Percentiles rank a stretch among this genome's conserved stretches.
Conservation (phyloP, 1,284 basidiomycete genomes). For the Cutaneotrichosporon sp. region DNA sequence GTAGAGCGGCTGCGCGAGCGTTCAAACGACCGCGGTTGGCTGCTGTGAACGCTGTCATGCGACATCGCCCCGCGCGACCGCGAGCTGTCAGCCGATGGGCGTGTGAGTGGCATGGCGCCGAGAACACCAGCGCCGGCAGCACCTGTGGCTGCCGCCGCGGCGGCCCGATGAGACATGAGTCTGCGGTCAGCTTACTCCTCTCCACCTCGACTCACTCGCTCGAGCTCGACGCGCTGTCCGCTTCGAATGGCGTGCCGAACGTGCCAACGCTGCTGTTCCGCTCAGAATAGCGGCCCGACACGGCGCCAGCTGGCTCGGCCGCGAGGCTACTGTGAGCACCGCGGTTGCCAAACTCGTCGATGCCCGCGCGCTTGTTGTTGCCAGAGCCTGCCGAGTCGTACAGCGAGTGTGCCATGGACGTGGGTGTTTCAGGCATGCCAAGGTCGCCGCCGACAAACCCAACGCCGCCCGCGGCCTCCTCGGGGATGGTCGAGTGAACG, state of each 20-base stretch:
- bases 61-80: neutral
- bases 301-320: neutral
- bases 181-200: neutral
- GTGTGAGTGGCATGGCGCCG: neutral
- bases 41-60: neutral
- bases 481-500: slow-evolving; percentile 8
- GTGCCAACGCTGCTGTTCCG: slow-evolving; percentile 16
- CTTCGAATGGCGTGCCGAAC: slow-evolving; percentile 8
- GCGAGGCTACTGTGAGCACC: neutral
- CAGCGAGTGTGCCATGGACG: neutral
- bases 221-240: neutral
- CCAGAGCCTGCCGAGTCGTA: slow-evolving; percentile 15
- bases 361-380: neutral
- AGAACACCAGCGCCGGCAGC: neutral
- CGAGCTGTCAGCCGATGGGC: neutral
- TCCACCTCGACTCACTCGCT: neutral
- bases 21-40: neutral
- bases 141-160: neutral
- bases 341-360: slow-evolving; percentile 15
- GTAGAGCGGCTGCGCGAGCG: too few species aligned
- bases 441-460: neutral
- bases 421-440: neutral
- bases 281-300: neutral
- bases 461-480: slow-evolving; percentile 5
- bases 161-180: neutral